phyloP scores from a whole-genome alignment of 192 early-diverging fungal genomes.

The Coemansia sp. region DNA sequence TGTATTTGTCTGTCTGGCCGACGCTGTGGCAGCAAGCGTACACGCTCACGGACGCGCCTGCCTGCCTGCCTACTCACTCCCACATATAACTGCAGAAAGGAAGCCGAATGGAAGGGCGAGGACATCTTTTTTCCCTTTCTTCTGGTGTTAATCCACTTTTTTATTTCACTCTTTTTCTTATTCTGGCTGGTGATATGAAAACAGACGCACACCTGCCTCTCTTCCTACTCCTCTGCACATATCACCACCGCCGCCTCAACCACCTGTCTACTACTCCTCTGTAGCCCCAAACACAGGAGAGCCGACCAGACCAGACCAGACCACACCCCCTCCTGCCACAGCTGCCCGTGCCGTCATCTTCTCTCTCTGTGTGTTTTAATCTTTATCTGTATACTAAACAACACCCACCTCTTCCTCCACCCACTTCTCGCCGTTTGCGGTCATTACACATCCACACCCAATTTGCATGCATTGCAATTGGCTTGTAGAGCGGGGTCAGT shows the following conservation, averaged over 20 bases:
- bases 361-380: neutral
- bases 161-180: neutral
- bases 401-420: neutral
- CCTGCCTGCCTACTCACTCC: neutral
- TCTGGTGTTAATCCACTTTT: neutral
- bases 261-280: too few species aligned
- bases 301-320: too few species aligned
- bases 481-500: constrained; percentile 51
- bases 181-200: too few species aligned
- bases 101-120: too few species aligned
- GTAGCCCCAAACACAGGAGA: too few species aligned
- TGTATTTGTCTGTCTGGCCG: too few species aligned
- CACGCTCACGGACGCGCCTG: neutral
- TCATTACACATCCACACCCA: constrained; percentile 1
- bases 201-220: too few species aligned
- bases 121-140: too few species aligned
- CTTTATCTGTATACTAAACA: neutral
- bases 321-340: too few species aligned
- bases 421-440: neutral
- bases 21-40: too few species aligned
- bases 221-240: too few species aligned
- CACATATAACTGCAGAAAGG: neutral
- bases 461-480: constrained; percentile 43
- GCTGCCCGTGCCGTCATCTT: neutral
- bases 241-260: too few species aligned